phyloP scores from a whole-genome alignment of 2,329 filamentous ascomycete genomes.

The Bipolaris gigantea region DNA sequence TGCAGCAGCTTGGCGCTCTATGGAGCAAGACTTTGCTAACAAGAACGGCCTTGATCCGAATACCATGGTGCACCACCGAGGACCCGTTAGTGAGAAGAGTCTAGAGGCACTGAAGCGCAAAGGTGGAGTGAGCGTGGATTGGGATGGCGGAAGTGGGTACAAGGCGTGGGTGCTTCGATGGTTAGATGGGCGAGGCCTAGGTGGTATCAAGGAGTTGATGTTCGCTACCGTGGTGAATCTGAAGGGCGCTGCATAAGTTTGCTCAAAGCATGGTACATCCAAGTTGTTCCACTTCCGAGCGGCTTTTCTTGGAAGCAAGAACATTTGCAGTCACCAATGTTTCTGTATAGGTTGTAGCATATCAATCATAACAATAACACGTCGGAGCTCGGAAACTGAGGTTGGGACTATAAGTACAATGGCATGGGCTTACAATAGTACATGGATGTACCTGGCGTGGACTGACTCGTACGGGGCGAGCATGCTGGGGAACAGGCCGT shows the following conservation, averaged over 20 bases:
- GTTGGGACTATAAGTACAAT: slow-evolving; percentile 6
- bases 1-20: slow-evolving; percentile 50
- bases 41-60: slow-evolving; percentile 23
- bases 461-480: slow-evolving; percentile 7
- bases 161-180: slow-evolving; percentile 70
- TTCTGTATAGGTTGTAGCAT: not conserved
- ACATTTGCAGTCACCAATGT: not conserved
- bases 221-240: slow-evolving; percentile 80
- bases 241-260: slow-evolving; percentile 42
- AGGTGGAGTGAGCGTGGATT: slow-evolving; percentile 68
- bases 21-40: slow-evolving; percentile 52
- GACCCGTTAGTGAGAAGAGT: slow-evolving; percentile 69
- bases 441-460: slow-evolving; percentile 7
- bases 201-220: slow-evolving; percentile 71
- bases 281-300: no score
- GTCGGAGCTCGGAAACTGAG: slow-evolving; percentile 5
- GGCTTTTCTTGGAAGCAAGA: no score
- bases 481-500: not conserved
- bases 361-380: not conserved
- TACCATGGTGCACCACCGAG: slow-evolving; percentile 37
- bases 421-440: not conserved
- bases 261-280: not conserved
- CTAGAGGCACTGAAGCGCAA: slow-evolving; percentile 64
- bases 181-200: slow-evolving; percentile 65
- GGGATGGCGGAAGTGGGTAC: slow-evolving; percentile 77